These are phyloP conservation scores for Pseudogymnoascus sp. DNA, from an alignment of 2,329 filamentous ascomycete genomes.

Conservation along the genomic window DNA sequence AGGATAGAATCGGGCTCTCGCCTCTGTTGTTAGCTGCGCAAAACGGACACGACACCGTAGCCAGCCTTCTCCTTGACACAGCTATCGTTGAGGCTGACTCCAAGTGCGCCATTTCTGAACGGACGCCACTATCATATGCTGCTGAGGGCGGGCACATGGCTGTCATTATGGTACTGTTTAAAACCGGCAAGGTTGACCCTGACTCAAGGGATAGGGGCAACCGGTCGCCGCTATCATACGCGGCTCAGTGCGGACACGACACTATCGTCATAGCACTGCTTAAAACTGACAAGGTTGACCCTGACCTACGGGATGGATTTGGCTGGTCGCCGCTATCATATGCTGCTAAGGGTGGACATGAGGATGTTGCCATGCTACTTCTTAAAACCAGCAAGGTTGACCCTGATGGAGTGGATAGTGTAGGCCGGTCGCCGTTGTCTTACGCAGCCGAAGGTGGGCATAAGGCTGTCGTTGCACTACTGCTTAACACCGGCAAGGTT, in stretches of 20 bases:
- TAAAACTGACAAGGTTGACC: not conserved
- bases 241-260: not conserved
- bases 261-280: not conserved
- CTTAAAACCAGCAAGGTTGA: not conserved
- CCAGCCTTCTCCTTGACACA: no score
- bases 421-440: not conserved
- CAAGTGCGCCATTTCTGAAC: no score
- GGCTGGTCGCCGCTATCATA: not conserved
- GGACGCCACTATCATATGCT: no score
- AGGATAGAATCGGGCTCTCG: no score
- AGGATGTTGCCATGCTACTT: not conserved
- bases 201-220: no score
- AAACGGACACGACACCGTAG: no score
- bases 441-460: not conserved
- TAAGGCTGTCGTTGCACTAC: not conserved
- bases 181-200: no score
- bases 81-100: no score
- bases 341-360: not conserved
- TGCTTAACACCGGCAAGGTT: not conserved
- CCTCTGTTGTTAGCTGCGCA: no score
- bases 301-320: not conserved
- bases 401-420: not conserved
- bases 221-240: not conserved
- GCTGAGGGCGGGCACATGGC: no score
- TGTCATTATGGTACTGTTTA: no score